These are phyloP conservation scores for Colletotrichum sp. DNA, from an alignment of 2,329 filamentous ascomycete genomes.

Conservation along the genomic window DNA sequence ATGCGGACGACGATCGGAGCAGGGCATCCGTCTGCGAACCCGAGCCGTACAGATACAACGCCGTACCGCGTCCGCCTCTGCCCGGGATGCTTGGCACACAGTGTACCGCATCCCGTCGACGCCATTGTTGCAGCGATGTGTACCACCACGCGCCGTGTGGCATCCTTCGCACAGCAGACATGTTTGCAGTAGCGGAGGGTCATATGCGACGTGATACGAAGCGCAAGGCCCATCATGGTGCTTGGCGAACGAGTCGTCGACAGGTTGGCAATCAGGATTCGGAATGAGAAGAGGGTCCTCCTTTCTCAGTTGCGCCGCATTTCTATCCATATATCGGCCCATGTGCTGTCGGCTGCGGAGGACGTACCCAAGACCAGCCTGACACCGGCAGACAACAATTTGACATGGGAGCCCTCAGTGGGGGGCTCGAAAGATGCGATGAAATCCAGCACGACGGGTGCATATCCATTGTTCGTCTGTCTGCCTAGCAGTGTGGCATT, in stretches of 20 bases:
- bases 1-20: conserved; percentile 9
- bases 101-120: not conserved
- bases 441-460: not conserved
- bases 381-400: conserved; percentile 11
- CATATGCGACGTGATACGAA: conserved; percentile 10
- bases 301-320: conserved; percentile 4
- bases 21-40: not conserved
- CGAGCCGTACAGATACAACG: not conserved
- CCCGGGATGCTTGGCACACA: not conserved
- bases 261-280: conserved; percentile 1
- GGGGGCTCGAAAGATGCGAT: conserved; percentile 12
- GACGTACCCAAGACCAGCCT: conserved; percentile 8
- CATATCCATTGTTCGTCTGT: not conserved
- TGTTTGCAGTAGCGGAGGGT: not conserved
- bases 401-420: not conserved
- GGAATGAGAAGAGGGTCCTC: conserved; percentile 4
- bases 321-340: conserved; percentile 4
- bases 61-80: conserved; percentile 1
- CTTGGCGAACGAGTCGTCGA: conserved; percentile 11
- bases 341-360: conserved; percentile 8
- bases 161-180: not conserved
- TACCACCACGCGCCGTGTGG: not conserved
- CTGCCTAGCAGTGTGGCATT: not conserved
- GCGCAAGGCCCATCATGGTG: not conserved
- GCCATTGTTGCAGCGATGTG: not conserved